Base-by-base conservation (phyloP, 305 asterid species). In the Solanum hybrid region DNA sequence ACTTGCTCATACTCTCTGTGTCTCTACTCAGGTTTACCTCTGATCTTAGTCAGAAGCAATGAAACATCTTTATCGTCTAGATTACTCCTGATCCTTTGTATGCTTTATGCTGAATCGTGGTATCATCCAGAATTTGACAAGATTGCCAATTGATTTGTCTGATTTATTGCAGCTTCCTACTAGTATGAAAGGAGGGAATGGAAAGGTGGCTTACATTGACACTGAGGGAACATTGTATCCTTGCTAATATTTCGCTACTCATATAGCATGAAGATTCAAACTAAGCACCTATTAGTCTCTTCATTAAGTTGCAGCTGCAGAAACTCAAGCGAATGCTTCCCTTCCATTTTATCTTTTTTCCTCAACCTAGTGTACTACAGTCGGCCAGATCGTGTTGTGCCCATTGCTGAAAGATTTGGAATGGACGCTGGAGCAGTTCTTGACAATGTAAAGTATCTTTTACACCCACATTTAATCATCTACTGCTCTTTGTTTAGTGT, bases 371-470 rank as follows among this genome's bases (percentile, higher is more conserved):
- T 86, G 87, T 92, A 91, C 91, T 91, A 71, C 89, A 97, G 99
- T 92, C 99, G 99, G 35, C 99, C 99, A 85, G 99, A 97, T 91
- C 95, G 98, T 86, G 95, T 97, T 81, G 94, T 97, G 87, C 97
- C 98, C 86, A 96, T 97, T 88, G 98, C 98, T 93, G 98, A 96
- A 94, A 94, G 99, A 92, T 97, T 97, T 91, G 98, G 99, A 91
- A 97, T 97, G 99, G 99, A 97, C 92, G 95, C 99, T 22, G 99
- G 99, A 90, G 99, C 99, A 90, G 99, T 96, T 86, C 99, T 97
- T 77, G 99, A 97, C 94, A 97, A 95, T 92, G 99, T 97, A 92
- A 94, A 79, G 46, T 92, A 86, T 40, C 61, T 92, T 88, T 88
- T 89, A 31, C 35, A 2, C 77, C 13, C 89, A 91, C 89, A 78